These are phyloP conservation scores for Paspalum vaginatum DNA, from an alignment of 176 grass and related monocot genomes.

Conservation along the genomic window DNA sequence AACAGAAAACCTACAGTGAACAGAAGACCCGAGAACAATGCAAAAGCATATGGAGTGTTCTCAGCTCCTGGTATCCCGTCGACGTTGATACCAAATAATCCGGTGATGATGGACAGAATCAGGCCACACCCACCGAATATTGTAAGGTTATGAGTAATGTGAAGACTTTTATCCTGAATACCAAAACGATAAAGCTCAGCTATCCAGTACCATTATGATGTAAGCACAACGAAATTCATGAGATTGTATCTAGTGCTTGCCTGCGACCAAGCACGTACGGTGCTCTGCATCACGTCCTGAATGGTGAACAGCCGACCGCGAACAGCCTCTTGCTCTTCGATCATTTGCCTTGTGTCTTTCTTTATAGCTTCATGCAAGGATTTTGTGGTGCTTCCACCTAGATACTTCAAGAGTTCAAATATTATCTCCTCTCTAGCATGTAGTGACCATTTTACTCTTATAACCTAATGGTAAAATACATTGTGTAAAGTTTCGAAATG, in stretches of 20 bases:
- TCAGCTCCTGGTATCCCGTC: conserved; percentile 64
- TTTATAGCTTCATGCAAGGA: conserved; percentile 52
- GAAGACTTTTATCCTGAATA: conserved; percentile 62
- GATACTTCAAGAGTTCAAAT: conserved; percentile 57
- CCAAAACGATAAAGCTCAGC: conserved; percentile 2
- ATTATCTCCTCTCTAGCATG: conserved; percentile 76
- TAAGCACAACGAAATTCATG: not conserved
- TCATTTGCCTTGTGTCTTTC: conserved; percentile 56
- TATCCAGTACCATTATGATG: not conserved
- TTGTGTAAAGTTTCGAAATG: not conserved
- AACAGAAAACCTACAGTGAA: conserved; percentile 43
- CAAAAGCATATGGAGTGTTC: conserved; percentile 54
- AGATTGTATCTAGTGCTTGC: conserved; percentile 11
- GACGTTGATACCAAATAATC: conserved; percentile 62
- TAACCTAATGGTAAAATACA: conserved; percentile 47
- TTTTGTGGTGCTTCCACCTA: conserved; percentile 48
- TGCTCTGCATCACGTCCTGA: conserved; percentile 75
- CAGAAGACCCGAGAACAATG: conserved; percentile 47
- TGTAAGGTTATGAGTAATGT: conserved; percentile 55
- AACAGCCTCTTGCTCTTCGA: conserved; percentile 68
- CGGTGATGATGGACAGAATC: conserved; percentile 60
- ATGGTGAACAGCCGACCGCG: conserved; percentile 59
- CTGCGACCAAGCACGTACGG: conserved; percentile 67
- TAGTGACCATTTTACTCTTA: conserved; percentile 73
- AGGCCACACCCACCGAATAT: conserved; percentile 60